Base-by-base conservation (phyloP, 2,329 filamentous ascomycete species). In the Bipolaris bicolor region DNA sequence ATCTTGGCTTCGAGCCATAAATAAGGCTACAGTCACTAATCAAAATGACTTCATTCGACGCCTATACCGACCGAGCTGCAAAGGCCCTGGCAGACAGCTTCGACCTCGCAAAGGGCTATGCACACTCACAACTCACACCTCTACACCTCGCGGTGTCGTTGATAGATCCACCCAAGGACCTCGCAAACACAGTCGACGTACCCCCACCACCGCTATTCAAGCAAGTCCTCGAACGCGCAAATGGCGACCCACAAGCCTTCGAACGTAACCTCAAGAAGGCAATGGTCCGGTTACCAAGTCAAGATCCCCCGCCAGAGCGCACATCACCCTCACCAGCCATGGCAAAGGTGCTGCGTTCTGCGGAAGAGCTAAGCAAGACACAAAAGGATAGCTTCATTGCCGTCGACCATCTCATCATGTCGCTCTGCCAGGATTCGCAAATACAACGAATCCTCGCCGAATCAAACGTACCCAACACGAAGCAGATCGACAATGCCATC, bases 341-440 rank as follows among this genome's bases (percentile, higher is more conserved):
- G 78, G 87, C 89, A 61, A 91, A 90, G 67, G 85, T 97, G 55
- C 83, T 99, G 49, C 86, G 92, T 66, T 87, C 91, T 66, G 92
- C 95, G 2, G 88, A 90, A 76, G 92, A 98, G 31, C 79, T 99
- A 52, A 94, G 96, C 69, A 97, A 96, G 80, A 92, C 93, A n/a
- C 95, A 99, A 71, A 98, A 97, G 71, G 95, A 99, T 76, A 91
- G 88, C 64, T 99, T 88, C 77, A 91, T 99, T 63, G 95, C 94
- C 39, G 88, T 98, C 58, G 95, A 98, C 77, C 95, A 99, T 75
- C 84, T 99, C 49, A 97, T 99, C 71, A 88, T 89, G 61, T 88
- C 91, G 1, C 82, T 97, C 20, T 86, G 88, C 11, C 92, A 98
- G 69, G 95, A 99, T 68, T 64, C 83, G 6, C 81, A 84, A 41